These are phyloP conservation scores for Dioszegia crocea DNA, from an alignment of 768 basidiomycete genomes.

Conservation along the genomic window DNA sequence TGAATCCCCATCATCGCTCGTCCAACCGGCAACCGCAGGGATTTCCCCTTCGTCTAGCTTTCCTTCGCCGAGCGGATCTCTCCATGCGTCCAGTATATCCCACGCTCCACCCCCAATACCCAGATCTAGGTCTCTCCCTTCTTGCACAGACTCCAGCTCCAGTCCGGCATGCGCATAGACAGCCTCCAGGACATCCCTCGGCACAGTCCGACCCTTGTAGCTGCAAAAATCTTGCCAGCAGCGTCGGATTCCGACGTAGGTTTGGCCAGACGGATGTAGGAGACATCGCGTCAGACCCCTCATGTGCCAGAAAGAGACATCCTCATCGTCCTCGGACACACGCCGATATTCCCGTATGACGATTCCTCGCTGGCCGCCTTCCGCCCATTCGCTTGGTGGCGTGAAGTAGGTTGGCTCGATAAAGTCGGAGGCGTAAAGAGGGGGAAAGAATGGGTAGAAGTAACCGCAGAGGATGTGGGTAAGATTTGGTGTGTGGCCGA, in stretches of 20 bases:
- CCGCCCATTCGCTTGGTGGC: background rate
- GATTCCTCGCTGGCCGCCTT: background rate
- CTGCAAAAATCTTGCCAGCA: background rate
- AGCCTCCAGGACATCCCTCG: background rate
- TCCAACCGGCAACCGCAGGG: background rate
- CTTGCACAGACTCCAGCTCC: background rate
- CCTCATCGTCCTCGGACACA: background rate
- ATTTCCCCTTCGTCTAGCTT: background rate
- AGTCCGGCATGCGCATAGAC: background rate
- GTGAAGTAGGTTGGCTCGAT: background rate
- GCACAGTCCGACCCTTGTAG: background rate
- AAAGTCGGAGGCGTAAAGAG: background rate
- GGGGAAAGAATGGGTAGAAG: background rate
- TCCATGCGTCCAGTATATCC: background rate
- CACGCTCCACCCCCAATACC: background rate
- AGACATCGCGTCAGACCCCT: background rate
- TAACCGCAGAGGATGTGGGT: background rate
- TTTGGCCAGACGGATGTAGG: background rate
- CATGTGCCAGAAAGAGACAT: background rate
- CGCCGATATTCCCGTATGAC: slow-evolving; percentile 3
- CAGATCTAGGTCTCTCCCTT: background rate
- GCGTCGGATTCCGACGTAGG: background rate
- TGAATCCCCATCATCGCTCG: background rate
- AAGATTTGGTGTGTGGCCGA: background rate
- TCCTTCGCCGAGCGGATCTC: background rate